A percentile compares a stretch with the other conserved stretches of the same genome.
phyloP scores from a whole-genome alignment of 78 protist genomes.

The Cyanophora paradoxa region DNA sequence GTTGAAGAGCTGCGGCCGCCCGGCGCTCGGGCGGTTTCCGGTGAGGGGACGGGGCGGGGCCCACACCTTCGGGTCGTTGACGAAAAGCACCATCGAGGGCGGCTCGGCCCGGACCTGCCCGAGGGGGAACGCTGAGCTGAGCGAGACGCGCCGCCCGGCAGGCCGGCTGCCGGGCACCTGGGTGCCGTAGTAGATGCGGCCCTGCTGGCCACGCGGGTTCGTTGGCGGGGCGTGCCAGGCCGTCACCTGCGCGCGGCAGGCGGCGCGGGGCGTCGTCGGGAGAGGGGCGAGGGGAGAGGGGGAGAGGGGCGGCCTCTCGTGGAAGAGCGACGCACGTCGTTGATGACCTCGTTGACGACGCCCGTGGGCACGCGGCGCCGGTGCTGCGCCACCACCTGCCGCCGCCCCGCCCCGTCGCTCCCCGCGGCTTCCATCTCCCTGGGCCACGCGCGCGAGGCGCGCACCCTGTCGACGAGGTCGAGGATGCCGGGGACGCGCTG shows the following conservation, averaged over 20 bases:
- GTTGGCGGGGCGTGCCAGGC: not conserved
- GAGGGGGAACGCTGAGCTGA: not conserved
- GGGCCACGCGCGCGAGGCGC: too few species aligned
- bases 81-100: slow-evolving; percentile 7
- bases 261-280: too few species aligned
- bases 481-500: not conserved
- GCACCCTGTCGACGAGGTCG: not conserved
- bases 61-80: slow-evolving; percentile 13
- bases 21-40: too few species aligned
- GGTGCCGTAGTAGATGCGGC: slow-evolving; percentile 9
- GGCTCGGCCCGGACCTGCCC: not conserved
- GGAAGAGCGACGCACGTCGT: too few species aligned
- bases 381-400: not conserved
- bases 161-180: not conserved
- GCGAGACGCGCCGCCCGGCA: not conserved
- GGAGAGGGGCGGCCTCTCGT: too few species aligned
- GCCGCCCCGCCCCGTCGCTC: too few species aligned
- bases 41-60: too few species aligned
- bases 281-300: too few species aligned
- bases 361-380: not conserved
- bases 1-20: too few species aligned
- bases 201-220: too few species aligned
- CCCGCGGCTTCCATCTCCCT: too few species aligned
- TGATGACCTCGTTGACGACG: slow-evolving; percentile 10
- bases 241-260: too few species aligned